These are phyloP conservation scores for Hericium rajendrae DNA, from an alignment of 768 basidiomycete genomes.

Conservation along the genomic window DNA sequence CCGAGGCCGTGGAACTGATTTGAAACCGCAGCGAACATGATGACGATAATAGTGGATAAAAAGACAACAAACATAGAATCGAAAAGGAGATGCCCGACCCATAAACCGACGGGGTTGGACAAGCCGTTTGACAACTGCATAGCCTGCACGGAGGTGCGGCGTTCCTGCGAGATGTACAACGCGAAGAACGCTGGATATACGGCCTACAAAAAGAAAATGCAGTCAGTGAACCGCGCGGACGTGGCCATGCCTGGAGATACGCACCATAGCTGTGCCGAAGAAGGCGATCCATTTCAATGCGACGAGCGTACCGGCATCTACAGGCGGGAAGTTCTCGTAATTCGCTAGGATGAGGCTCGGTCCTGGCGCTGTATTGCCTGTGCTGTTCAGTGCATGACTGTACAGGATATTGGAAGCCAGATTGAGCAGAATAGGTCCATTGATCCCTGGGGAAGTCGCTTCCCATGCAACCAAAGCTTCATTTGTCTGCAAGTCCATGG, in stretches of 20 bases:
- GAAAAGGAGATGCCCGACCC: constrained; percentile 73
- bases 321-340: constrained; percentile 48
- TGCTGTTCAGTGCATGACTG: constrained; percentile 48
- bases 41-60: constrained; percentile 52
- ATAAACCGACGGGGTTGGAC: constrained; percentile 57
- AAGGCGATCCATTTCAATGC: constrained; percentile 70
- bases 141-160: constrained; percentile 63
- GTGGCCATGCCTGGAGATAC: constrained; percentile 7
- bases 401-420: constrained; percentile 59
- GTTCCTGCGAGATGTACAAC: constrained; percentile 66
- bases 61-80: constrained; percentile 53
- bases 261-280: constrained; percentile 64
- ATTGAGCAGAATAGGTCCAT: constrained; percentile 56
- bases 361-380: constrained; percentile 26
- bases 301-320: constrained; percentile 44
- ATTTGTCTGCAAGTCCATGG: constrained; percentile 41
- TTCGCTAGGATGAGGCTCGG: constrained; percentile 49
- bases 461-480: constrained; percentile 64
- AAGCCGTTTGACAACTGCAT: constrained; percentile 79
- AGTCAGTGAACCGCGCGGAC: too few species aligned
- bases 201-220: constrained; percentile 30
- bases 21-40: constrained; percentile 47
- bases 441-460: constrained; percentile 46
- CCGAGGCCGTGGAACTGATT: constrained; percentile 64
- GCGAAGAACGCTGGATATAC: constrained; percentile 79